Evolutionary conservation across 192 early-diverging fungal species (phyloP), one percentile per base, ranked within the genome.

Genomic region (Coemansia asiatica): DNA sequence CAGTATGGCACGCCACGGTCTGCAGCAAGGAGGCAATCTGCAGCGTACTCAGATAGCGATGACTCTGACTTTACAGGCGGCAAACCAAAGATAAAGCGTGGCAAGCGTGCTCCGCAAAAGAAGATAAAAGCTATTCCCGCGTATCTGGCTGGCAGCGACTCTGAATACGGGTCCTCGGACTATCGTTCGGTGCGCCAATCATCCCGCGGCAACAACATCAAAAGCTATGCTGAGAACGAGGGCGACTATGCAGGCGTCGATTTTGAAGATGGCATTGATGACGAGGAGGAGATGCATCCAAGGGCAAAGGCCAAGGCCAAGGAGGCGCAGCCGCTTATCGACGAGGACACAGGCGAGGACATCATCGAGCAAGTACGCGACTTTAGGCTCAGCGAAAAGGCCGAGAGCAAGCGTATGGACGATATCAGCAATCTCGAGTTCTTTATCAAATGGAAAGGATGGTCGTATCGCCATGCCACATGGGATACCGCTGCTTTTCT

Each of bases 361-460:
- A 47, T 67, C 16, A 79, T 82, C 18, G 83, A 85, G 74, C 64
- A 73, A 64, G 60, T 85, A 22, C 80, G 71, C 60, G 83, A 85
- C 56, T 79, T 77, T 44, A 68, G 79, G 15, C 73, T 61, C 9
- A 38, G 67, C 50, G 64, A 73, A 16, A 51, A 36, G 26, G 69
- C 64, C 0, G 74, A 63, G 0, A 65, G 58, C 25, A 64, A 67
- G 65, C 61, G 60, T 6, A 54, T 46, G 35, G 69, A 83, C 62
- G 63, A 66, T 35, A 74, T 79, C 44, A 50, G 53, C 68, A 89
- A 90, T 58, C 76, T 88, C 61, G 90, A 94, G 81, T 97, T 89
- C 61, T 77, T 87, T n/a, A 88, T 99, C 66, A 97, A 99, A 69
- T 99, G 96, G 96, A 90, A 90, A 77, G 88, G 90, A 7, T 88